Evolutionary conservation across 306 rosid genomes (phyloP).

Genomic region (Chamaecrista fasciculata): DNA sequence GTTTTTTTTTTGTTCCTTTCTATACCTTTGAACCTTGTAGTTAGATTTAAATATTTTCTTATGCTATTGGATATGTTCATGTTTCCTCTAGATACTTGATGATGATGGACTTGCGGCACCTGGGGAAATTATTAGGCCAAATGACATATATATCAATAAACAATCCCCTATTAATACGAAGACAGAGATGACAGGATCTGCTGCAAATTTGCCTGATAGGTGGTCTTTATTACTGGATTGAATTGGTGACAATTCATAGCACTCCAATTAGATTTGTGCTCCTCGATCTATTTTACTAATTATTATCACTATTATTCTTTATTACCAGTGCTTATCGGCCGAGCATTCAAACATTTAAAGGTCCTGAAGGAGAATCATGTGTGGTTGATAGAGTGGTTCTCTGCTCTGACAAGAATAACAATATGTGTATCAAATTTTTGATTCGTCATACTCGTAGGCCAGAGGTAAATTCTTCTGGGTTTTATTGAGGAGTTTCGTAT

Average conservation of each 20-base stretch:
- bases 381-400: conserved; percentile 88
- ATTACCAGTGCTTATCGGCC: conserved; percentile 54
- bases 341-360: conserved; percentile 49
- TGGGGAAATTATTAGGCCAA: conserved; percentile 71
- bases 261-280: conserved; percentile 1
- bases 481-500: conserved; percentile 9
- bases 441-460: conserved; percentile 95
- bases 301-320: not conserved
- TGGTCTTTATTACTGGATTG: conserved; percentile 16
- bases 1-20: not conserved
- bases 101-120: conserved; percentile 95
- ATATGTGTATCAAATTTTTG: conserved; percentile 65
- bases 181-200: conserved; percentile 28
- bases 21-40: conserved; percentile 1
- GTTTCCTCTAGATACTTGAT: conserved; percentile 62
- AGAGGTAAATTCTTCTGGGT: conserved; percentile 55
- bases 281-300: conserved; percentile 28
- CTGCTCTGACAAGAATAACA: conserved; percentile 64
- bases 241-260: not conserved
- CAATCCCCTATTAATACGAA: conserved; percentile 60
- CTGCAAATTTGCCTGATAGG: conserved; percentile 58
- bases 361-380: conserved; percentile 69
- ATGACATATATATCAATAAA: conserved; percentile 67
- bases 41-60: not conserved
- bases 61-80: conserved; percentile 14